phyloP scores from a whole-genome alignment of 768 basidiomycete genomes.

The Auricularia auricula-judae region DNA sequence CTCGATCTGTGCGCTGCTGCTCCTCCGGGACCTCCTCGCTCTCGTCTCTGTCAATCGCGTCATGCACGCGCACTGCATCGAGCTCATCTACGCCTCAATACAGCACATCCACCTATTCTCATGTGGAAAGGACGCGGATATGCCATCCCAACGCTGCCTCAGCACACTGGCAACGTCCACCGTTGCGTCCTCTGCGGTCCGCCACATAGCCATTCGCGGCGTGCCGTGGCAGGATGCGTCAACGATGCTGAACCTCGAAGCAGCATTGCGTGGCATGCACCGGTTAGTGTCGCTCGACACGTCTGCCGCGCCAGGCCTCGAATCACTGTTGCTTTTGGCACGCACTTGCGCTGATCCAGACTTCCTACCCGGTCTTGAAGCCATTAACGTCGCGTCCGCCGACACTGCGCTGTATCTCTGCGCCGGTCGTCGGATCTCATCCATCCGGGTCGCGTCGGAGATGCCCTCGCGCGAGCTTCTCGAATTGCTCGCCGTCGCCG shows the following conservation, averaged over 20 bases:
- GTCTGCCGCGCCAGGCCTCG: not conserved
- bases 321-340: not conserved
- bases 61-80: not conserved
- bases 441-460: not conserved
- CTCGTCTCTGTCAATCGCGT: not conserved
- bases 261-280: not conserved
- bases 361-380: not conserved
- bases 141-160: not conserved
- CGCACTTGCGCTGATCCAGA: not conserved
- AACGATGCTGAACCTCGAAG: not conserved
- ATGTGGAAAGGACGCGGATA: not conserved
- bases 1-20: not conserved
- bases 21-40: not conserved
- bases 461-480: not conserved
- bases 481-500: not conserved
- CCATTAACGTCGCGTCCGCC: not conserved
- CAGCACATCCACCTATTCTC: not conserved
- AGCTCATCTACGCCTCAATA: not conserved
- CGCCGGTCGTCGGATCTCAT: not conserved
- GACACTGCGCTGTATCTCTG: not conserved
- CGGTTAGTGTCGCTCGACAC: not conserved
- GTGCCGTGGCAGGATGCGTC: not conserved
- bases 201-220: not conserved
- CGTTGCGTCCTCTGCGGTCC: not conserved
- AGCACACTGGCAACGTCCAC: not conserved